Evolutionary conservation across 176 grass and related monocot genomes (phyloP), one percentile per base, ranked within the genome.

Genomic region (Secale cereale): DNA sequence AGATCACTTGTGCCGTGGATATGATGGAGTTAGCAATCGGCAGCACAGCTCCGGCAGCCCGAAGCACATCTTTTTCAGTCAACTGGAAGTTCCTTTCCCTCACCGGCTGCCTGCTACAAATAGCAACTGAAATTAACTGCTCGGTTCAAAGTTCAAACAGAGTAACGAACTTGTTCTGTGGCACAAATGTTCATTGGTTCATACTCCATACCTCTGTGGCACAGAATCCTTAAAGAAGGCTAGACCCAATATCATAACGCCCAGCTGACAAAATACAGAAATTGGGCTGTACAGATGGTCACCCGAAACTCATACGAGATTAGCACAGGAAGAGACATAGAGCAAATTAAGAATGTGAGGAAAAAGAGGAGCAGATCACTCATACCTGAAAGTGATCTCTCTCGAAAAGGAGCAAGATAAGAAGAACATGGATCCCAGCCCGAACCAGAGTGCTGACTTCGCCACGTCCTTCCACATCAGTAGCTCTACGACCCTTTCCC

Each of bases 391-490:
- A 43, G 81, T 78, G 48, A 95, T 74, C 64, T 91, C 90, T 77
- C 80, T 91, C 19, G 97, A 94, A 70, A 94, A 95, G 62, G 89
- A 94, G 81, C 83, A 87, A 19, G 97, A 96, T 23, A 96, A 73
- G 69, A 94, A 92, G 78, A 96, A 92, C 83, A 96, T 89, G 7
- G 89, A 94, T 60, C 91, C 97, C 8, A 84, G 17, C 14, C 93
- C 97, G 70, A 99, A 99, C 97, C 97, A 99, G 7, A 96, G 90
- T 5, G 91, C 43, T 3, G 97, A 94, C 91, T 86, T 96, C 20
- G 97, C 97, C 10, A 85, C 88, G 48, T 99, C 90, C 63, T 87
- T 96, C 97, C 97, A 99, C 97, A 96, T 88, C 45, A 94, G 81
- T 8, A 95, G 50, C 35, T 94, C 93, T 20, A 95, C 45, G n/a